These are phyloP conservation scores for Mixia osmundae DNA, from an alignment of 1,284 basidiomycete genomes.

Conservation along the genomic window DNA sequence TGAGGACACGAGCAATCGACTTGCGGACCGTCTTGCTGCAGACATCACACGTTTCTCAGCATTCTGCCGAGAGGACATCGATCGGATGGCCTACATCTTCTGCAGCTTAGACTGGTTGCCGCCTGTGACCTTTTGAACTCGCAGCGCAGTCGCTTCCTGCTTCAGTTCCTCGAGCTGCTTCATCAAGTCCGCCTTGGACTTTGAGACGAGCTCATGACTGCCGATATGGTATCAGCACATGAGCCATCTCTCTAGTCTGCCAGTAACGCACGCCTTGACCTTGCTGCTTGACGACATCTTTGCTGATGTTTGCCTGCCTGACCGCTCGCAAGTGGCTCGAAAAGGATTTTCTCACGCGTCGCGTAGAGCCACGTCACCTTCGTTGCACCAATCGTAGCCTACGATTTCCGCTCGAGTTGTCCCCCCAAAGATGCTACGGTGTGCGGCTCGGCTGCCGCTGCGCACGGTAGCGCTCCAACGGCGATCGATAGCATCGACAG, in stretches of 20 bases:
- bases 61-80: background rate
- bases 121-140: constrained; percentile 96
- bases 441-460: background rate
- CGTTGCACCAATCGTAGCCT: too few relatives aligned
- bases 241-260: background rate
- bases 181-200: constrained; percentile 42
- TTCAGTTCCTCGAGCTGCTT: constrained; percentile 91
- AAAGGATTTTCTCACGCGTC: background rate
- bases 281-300: background rate
- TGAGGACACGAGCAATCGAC: constrained; percentile 94
- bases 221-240: background rate
- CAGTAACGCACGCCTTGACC: background rate
- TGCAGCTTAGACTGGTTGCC: constrained; percentile 89
- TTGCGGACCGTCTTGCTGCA: constrained; percentile 85
- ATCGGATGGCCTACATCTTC: constrained; percentile 52
- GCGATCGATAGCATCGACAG: background rate
- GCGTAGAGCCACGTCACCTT: too few relatives aligned
- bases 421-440: background rate
- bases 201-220: background rate
- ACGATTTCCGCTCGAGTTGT: too few relatives aligned
- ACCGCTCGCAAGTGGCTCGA: background rate
- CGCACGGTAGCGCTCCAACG: background rate
- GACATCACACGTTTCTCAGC: background rate
- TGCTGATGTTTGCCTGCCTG: background rate
- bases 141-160: constrained; percentile 54